Conservation (phyloP, 2,329 filamentous ascomycete genomes). For the Claviceps purpurea region DNA sequence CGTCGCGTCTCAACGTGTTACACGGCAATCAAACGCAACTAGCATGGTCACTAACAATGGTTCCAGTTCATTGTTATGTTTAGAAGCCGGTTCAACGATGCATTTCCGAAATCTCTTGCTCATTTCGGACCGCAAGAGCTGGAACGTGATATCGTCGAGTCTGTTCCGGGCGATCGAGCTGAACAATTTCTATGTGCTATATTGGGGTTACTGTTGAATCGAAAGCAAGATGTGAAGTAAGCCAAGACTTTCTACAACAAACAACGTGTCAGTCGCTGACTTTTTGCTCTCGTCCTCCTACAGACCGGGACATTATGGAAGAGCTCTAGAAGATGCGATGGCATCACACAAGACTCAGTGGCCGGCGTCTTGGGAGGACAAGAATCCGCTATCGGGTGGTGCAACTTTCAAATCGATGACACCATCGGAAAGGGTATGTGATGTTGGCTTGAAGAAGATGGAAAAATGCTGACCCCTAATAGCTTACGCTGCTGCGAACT, state of each 20-base stretch:
- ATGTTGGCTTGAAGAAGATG: background rate
- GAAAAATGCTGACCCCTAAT: conserved; percentile 8
- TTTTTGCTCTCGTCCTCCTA: background rate
- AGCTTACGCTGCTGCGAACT: conserved; percentile 74
- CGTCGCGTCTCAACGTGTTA: conserved; percentile 30
- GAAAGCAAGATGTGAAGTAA: conserved; percentile 98
- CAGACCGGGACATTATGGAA: conserved; percentile 82
- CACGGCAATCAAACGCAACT: background rate
- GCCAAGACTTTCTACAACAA: conserved; percentile 19
- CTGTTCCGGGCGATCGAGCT: conserved; percentile 66
- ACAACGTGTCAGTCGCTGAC: background rate
- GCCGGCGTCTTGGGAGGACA: conserved; percentile 68
- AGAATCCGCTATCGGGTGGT: conserved; percentile 71
- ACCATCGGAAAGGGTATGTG: conserved; percentile 63
- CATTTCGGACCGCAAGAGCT: conserved; percentile 94
- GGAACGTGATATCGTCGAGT: conserved; percentile 70
- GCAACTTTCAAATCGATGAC: conserved; percentile 72
- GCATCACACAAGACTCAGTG: conserved; percentile 77
- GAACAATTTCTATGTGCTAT: conserved; percentile 85
- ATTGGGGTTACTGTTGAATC: conserved; percentile 76
- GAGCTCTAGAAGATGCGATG: conserved; percentile 88
- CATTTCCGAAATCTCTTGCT: conserved; percentile 72
- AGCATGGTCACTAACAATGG: background rate
- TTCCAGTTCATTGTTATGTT: conserved; percentile 94
- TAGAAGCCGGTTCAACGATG: conserved; percentile 80